A percentile compares a stretch with the other conserved stretches of the same genome.
phyloP scores from a whole-genome alignment of 306 rosid species.

The Betula pendula region DNA sequence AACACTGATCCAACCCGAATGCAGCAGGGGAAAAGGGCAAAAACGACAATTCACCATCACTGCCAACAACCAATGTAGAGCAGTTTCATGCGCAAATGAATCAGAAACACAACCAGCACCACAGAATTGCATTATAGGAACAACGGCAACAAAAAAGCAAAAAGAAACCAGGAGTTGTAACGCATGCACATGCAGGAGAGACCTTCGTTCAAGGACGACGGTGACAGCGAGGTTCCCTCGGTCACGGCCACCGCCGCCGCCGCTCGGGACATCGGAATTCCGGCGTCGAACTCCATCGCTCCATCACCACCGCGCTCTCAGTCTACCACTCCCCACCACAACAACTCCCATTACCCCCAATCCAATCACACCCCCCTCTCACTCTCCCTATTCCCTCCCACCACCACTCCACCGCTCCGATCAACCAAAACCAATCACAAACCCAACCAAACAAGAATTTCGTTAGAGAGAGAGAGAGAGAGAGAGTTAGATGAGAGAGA shows the following conservation, averaged over 20 bases:
- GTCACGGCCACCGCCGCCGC: slow-evolving; percentile 34
- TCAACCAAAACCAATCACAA: background rate
- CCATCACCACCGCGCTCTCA: slow-evolving; percentile 37
- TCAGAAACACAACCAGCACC: background rate
- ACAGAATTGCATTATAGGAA: background rate
- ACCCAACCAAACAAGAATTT: background rate
- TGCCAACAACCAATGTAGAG: background rate
- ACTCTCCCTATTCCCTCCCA: background rate
- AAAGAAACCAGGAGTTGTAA: background rate
- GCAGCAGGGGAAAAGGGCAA: slow-evolving; percentile 7
- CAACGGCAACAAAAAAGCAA: background rate
- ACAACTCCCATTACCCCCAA: slow-evolving; percentile 40
- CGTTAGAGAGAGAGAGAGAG: slow-evolving; percentile 11
- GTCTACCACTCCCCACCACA: slow-evolving; percentile 31
- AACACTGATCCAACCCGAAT: slow-evolving; percentile 14
- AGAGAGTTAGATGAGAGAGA: background rate
- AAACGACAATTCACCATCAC: slow-evolving; percentile 14
- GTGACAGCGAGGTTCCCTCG: slow-evolving; percentile 51
- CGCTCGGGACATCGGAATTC: slow-evolving; percentile 63
- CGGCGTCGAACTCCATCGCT: slow-evolving; percentile 80
- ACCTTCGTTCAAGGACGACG: slow-evolving; percentile 56
- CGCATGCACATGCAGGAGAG: background rate
- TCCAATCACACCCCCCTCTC: background rate
- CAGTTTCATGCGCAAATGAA: background rate
- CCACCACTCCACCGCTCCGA: slow-evolving; percentile 17